phyloP scores from a whole-genome alignment of 2,329 filamentous ascomycete genomes.

The Microdochium trichocladiopsis region DNA sequence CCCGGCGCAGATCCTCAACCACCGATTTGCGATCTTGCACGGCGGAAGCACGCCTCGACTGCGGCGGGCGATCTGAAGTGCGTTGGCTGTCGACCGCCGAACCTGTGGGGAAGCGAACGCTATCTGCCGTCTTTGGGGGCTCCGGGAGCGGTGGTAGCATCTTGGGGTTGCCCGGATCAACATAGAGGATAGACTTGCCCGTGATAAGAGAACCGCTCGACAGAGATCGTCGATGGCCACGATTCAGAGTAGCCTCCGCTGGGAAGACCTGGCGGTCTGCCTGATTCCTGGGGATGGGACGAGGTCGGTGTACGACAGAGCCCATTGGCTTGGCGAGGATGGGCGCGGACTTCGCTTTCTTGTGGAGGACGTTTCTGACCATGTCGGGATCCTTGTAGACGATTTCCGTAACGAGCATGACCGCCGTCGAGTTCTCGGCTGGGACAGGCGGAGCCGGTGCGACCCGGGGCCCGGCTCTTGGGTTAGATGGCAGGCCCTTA shows the following conservation, averaged over 20 bases:
- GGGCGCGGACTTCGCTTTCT: constrained; percentile 23
- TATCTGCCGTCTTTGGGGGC: constrained; percentile 33
- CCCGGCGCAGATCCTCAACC: neutral
- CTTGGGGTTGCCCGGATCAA: constrained; percentile 36
- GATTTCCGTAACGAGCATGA: constrained; percentile 50
- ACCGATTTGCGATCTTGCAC: neutral
- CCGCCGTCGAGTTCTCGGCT: constrained; percentile 21
- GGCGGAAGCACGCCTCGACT: neutral
- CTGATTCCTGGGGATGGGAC: constrained; percentile 45
- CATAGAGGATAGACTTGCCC: constrained; percentile 37
- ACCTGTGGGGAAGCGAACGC: constrained; percentile 37
- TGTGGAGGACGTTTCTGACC: constrained; percentile 42
- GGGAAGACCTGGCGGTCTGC: constrained; percentile 40
- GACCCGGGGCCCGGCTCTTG: neutral
- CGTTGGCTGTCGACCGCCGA: constrained; percentile 48
- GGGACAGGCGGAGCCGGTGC: neutral
- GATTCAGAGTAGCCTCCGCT: constrained; percentile 29
- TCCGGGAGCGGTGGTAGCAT: constrained; percentile 45
- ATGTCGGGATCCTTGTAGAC: constrained; percentile 43
- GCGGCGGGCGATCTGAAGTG: too few relatives aligned
- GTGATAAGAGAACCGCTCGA: constrained; percentile 38
- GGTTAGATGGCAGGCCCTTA: neutral
- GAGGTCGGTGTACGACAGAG: constrained; percentile 46
- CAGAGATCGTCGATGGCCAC: constrained; percentile 37
- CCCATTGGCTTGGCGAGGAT: constrained; percentile 15